Evolutionary conservation across 1,284 basidiomycete genomes (phyloP).

Genomic region (Austroboletus novae-zelandiae): DNA sequence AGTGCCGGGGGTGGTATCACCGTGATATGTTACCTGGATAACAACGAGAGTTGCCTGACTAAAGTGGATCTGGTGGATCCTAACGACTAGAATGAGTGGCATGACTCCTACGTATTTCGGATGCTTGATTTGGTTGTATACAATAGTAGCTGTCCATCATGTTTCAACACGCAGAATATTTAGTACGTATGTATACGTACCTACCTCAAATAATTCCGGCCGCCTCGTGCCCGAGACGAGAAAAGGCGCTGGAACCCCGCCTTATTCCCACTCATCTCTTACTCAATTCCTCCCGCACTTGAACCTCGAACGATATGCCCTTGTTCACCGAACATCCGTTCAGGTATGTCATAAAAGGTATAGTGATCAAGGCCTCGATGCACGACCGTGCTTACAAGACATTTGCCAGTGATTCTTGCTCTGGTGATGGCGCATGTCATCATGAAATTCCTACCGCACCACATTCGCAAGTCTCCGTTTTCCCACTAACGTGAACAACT

Average conservation of each 20-base stretch:
- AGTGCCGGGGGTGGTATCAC: conserved; percentile 45
- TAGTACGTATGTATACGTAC: neutral
- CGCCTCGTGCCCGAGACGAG: conserved; percentile 30
- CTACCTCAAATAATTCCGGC: conserved; percentile 2
- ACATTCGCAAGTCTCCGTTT: conserved; percentile 39
- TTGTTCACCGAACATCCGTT: conserved; percentile 33
- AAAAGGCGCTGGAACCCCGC: conserved; percentile 20
- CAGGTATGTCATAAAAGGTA: conserved; percentile 33
- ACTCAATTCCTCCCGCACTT: conserved; percentile 13
- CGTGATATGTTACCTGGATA: conserved; percentile 16
- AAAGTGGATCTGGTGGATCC: conserved; percentile 1
- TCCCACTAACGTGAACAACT: conserved; percentile 1
- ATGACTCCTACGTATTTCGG: conserved; percentile 5
- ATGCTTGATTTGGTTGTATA: conserved; percentile 10
- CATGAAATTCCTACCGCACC: conserved; percentile 38
- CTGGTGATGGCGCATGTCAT: conserved; percentile 32
- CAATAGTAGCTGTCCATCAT: conserved; percentile 10
- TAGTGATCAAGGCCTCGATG: conserved; percentile 2
- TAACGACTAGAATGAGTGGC: conserved; percentile 6
- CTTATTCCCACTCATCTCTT: conserved; percentile 28
- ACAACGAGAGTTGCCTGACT: neutral
- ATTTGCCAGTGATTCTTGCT: conserved; percentile 28
- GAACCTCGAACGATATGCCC: conserved; percentile 25
- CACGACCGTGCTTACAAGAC: conserved; percentile 10
- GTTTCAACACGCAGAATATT: conserved; percentile 10